Percentiles rank a stretch among this genome's conserved stretches.
Conservation (phyloP, 257 asterid species). For the Ocimum tenuiflorum region DNA sequence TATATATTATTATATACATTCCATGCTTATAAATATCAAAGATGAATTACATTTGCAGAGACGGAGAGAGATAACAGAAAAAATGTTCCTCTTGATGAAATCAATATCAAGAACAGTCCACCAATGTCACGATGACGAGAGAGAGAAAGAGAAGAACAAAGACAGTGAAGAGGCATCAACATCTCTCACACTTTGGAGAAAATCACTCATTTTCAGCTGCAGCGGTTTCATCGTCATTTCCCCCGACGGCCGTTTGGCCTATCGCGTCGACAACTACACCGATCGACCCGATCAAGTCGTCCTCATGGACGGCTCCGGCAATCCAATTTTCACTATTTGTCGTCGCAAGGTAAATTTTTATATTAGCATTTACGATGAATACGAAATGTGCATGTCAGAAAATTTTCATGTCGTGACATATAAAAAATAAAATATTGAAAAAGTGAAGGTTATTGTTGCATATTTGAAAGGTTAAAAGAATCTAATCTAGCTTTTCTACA, state of each 20-base stretch:
- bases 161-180: slow-evolving; percentile 10
- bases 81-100: slow-evolving; percentile 43
- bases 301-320: slow-evolving; percentile 73
- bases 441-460: no score
- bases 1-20: not conserved
- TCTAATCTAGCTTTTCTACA: no score
- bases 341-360: slow-evolving; percentile 47
- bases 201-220: slow-evolving; percentile 61
- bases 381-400: no score
- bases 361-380: no score
- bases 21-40: not conserved
- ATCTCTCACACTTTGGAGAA: slow-evolving; percentile 68
- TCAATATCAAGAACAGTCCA: slow-evolving; percentile 37
- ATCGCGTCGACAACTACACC: slow-evolving; percentile 63
- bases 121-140: slow-evolving; percentile 24
- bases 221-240: slow-evolving; percentile 70
- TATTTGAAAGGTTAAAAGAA: no score
- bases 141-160: not conserved
- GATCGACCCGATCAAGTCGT: slow-evolving; percentile 30
- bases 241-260: slow-evolving; percentile 51
- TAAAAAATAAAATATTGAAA: no score
- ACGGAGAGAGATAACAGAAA: not conserved
- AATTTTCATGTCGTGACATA: no score
- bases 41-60: not conserved
- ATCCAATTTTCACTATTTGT: slow-evolving; percentile 49